phyloP scores from a whole-genome alignment of 2,329 filamentous ascomycete genomes.

The Claviceps sp. region DNA sequence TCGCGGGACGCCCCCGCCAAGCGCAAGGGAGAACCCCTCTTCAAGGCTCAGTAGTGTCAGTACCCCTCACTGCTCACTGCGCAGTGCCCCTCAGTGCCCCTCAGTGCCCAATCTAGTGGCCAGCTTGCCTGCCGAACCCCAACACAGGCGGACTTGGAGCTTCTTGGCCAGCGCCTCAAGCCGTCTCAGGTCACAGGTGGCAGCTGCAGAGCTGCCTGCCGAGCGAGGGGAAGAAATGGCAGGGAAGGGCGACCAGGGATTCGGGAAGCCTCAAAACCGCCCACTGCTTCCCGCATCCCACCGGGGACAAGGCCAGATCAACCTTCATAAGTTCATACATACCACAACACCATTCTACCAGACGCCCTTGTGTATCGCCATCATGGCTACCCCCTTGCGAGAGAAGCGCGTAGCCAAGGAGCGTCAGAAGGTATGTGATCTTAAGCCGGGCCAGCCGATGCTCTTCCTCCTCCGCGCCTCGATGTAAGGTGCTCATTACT shows the following conservation, averaged over 20 bases:
- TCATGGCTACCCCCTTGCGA: slow-evolving; percentile 15
- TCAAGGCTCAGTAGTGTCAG: too few relatives aligned
- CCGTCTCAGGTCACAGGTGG: background rate
- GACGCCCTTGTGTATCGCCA: slow-evolving; percentile 3
- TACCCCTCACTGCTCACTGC: too few relatives aligned
- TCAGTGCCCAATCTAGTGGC: background rate
- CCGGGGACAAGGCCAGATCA: background rate
- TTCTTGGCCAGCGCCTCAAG: background rate
- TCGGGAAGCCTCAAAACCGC: background rate
- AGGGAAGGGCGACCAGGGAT: background rate
- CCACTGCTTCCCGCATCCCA: background rate
- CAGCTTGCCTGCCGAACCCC: background rate
- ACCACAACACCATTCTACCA: background rate
- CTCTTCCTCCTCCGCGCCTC: background rate
- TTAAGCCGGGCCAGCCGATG: background rate
- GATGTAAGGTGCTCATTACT: slow-evolving; percentile 5
- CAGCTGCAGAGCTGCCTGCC: background rate
- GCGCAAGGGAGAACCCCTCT: too few relatives aligned
- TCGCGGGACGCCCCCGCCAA: too few relatives aligned
- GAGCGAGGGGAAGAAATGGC: background rate
- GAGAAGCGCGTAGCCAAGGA: slow-evolving; percentile 17
- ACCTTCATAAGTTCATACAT: slow-evolving; percentile 1
- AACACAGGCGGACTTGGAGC: too few relatives aligned
- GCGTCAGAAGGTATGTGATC: slow-evolving; percentile 14
- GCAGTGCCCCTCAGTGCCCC: background rate